These are phyloP conservation scores for Pseudogymnoascus sp. DNA, from an alignment of 2,329 filamentous ascomycete genomes.

Conservation along the genomic window DNA sequence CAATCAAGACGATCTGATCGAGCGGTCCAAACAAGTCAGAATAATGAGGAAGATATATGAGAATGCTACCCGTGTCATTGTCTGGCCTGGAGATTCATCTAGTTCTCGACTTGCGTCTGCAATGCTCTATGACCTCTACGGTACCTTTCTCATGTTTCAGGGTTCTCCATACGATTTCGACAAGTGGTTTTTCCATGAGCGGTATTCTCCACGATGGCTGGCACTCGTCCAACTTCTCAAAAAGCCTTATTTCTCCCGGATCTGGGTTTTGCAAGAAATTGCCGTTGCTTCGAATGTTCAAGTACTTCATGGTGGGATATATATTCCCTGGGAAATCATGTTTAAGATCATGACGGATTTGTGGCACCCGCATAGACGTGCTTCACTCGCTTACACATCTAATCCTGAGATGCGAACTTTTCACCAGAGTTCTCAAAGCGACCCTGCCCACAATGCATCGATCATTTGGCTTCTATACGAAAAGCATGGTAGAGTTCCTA, in stretches of 20 bases:
- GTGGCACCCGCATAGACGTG: not conserved
- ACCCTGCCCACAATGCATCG: not conserved
- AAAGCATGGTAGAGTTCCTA: not conserved
- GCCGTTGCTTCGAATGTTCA: constrained; percentile 13
- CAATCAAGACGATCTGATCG: constrained; percentile 15
- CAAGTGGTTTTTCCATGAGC: not conserved
- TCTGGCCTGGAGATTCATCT: constrained; percentile 11
- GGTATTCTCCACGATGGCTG: not conserved
- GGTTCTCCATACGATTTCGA: not conserved
- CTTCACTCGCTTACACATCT: not conserved
- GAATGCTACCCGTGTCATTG: constrained; percentile 13
- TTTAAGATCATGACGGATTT: constrained; percentile 14
- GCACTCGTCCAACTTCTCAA: not conserved
- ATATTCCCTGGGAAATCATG: constrained; percentile 20
- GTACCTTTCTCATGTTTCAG: not conserved
- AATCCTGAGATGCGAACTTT: not conserved
- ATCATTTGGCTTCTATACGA: not conserved
- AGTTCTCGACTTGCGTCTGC: not conserved
- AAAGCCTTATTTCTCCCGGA: not conserved
- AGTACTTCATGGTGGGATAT: constrained; percentile 10
- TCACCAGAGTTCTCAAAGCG: not conserved
- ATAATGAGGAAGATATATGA: constrained; percentile 19
- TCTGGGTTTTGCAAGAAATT: constrained; percentile 17
- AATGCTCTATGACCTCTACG: not conserved
- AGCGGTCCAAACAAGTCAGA: constrained; percentile 15